Percentiles rank a stretch among this genome's conserved stretches.
These are phyloP conservation scores for Fistulinella prunicolor DNA, from an alignment of 768 basidiomycete genomes.

Conservation along the genomic window DNA sequence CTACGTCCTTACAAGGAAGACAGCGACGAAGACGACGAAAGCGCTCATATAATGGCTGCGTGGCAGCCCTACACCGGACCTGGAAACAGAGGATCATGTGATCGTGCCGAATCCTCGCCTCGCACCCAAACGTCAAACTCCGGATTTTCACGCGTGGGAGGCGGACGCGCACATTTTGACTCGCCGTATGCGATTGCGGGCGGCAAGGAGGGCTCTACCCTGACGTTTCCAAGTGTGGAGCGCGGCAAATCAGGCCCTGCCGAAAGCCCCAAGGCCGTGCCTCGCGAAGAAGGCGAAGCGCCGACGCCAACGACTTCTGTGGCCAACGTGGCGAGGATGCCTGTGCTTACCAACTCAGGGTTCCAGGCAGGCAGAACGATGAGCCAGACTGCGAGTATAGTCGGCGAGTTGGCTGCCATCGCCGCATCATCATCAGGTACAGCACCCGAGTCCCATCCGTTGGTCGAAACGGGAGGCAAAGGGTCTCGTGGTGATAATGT, in stretches of 20 bases:
- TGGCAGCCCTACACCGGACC: constrained; percentile 73
- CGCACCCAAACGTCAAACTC: constrained; percentile 37
- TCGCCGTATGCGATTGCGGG: constrained; percentile 76
- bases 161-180: constrained; percentile 83
- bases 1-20: constrained; percentile 74
- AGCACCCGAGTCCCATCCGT: constrained; percentile 18
- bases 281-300: constrained; percentile 38
- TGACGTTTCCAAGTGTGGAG: constrained; percentile 66
- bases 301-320: constrained; percentile 52
- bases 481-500: constrained; percentile 17
- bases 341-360: constrained; percentile 30
- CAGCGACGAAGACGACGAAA: constrained; percentile 66
- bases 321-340: constrained; percentile 44
- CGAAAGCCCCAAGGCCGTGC: constrained; percentile 21
- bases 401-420: constrained; percentile 45
- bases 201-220: constrained; percentile 48
- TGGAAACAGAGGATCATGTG: constrained; percentile 20
- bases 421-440: constrained; percentile 14
- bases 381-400: constrained; percentile 85
- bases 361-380: constrained; percentile 67
- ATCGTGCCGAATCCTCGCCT: constrained; percentile 27
- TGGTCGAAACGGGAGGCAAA: constrained; percentile 19
- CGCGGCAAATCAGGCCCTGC: constrained; percentile 32
- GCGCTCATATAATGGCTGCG: constrained; percentile 90
- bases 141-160: constrained; percentile 85